Conservation (phyloP, 805 yeast genomes). For the Teunomyces funiuensis region DNA sequence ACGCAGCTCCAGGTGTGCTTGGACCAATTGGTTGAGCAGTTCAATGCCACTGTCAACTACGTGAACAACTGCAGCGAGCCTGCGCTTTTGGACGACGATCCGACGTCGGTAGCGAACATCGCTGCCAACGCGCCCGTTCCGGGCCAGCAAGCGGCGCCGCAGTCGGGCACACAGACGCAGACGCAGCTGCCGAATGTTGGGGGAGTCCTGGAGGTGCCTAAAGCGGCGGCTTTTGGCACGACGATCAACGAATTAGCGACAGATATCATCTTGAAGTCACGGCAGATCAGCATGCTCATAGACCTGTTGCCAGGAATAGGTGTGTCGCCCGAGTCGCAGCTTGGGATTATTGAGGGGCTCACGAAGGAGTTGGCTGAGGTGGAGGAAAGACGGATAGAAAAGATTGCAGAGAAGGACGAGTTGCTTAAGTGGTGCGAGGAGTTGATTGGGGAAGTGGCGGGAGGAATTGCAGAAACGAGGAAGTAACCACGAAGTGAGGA, state of each 20-base stretch:
- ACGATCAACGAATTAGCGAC: constrained; percentile 76
- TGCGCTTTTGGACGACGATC: constrained; percentile 58
- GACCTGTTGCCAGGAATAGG: constrained; percentile 93
- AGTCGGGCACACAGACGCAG: constrained; percentile 3
- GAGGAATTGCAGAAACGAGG: constrained; percentile 50
- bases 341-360: constrained; percentile 59
- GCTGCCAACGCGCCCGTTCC: constrained; percentile 4
- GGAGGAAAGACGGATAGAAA: constrained; percentile 56
- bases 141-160: constrained; percentile 7
- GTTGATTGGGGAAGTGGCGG: constrained; percentile 59
- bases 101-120: constrained; percentile 45
- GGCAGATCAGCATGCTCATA: constrained; percentile 82
- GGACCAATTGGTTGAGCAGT: constrained; percentile 79
- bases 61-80: constrained; percentile 46
- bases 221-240: constrained; percentile 21
- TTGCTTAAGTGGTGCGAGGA: constrained; percentile 62
- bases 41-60: constrained; percentile 74
- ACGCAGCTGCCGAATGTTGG: constrained; percentile 1
- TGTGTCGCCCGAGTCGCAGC: constrained; percentile 72
- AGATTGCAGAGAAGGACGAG: constrained; percentile 62
- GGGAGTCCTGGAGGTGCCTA: constrained; percentile 1
- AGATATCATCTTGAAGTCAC: constrained; percentile 79
- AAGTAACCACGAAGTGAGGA: background rate
- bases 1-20: constrained; percentile 88
- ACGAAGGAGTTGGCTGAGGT: constrained; percentile 60